Evolutionary conservation across 2,329 filamentous ascomycete genomes (phyloP), one percentile per base, ranked within the genome.

Genomic region (Rutstroemia sp.): DNA sequence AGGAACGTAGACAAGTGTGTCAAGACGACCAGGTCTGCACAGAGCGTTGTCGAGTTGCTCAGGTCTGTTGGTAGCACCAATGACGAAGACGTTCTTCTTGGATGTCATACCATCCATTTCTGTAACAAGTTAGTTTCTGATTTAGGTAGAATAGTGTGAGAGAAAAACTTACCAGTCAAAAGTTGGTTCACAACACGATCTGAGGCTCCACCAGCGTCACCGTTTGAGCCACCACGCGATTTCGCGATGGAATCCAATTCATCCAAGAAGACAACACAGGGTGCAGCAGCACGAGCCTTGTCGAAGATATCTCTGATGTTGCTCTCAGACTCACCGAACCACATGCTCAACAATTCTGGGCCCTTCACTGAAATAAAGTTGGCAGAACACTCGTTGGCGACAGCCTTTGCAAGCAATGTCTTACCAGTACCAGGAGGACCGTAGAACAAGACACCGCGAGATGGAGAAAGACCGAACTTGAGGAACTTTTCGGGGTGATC

Each of bases 41-140:
- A 99, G 83, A 66, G 94, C 94, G 72, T 94, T 94, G 74, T 99
- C 94, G 59, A 99, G 88, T 79, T 97, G 94, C 79, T 99, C 94
- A 45, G 94, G 94, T 78, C 94, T 84, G 80, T 99, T 99, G 75
- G 94, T 99, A 47, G 94, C 94, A 73, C 94, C 94, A 68, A 99
- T 99, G 64, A 99, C 94, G 76, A 99, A 99, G 63, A 99, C 94
- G 73, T 99, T 99, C 88, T 99, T 99, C 89, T 99, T 99, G 40
- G 92, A 96, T 47, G 92, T 97, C 92, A 97, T 97, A 68, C 92
- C 92, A 66, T 97, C 92, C 92, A 97, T 96, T 83, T 97, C 90
- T 88, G 61, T 21, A 30, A 48, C 10, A 54, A 46, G 67, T 83
- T 74, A 84, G 78, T 66, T 57, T 54, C 51, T 48, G 23, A 67